Evolutionary conservation across 2,329 filamentous ascomycete species (phyloP).

Genomic region (Ceratocystis huliohia): DNA sequence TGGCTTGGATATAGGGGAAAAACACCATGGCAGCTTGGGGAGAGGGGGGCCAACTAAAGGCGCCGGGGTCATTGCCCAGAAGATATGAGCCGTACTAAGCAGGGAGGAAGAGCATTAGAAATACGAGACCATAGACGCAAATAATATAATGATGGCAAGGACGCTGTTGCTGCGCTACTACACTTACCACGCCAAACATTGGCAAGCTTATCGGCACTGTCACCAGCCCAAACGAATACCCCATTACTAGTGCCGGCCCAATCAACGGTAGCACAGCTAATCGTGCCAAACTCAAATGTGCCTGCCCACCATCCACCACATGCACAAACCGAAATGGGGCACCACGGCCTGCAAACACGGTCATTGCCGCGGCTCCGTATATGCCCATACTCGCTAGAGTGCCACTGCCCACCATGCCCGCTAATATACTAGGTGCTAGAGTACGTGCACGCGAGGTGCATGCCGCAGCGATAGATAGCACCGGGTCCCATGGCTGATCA

Average conservation of each 20-base stretch:
- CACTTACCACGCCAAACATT: conserved; percentile 22
- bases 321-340: conserved; percentile 34
- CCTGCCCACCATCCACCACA: conserved; percentile 23
- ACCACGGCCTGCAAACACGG: conserved; percentile 40
- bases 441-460: conserved; percentile 44
- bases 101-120: conserved; percentile 29
- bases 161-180: too few species aligned
- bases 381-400: conserved; percentile 40
- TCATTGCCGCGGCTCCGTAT: conserved; percentile 41
- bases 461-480: conserved; percentile 54
- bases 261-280: conserved; percentile 33
- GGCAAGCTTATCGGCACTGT: conserved; percentile 32
- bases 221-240: conserved; percentile 34
- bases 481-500: conserved; percentile 57
- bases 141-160: background rate
- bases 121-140: background rate
- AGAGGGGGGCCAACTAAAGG: conserved; percentile 42
- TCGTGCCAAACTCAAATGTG: conserved; percentile 21
- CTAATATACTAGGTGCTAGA: conserved; percentile 49
- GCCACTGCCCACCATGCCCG: conserved; percentile 34
- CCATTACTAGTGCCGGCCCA: conserved; percentile 35
- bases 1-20: conserved; percentile 35
- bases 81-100: conserved; percentile 37
- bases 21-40: conserved; percentile 38
- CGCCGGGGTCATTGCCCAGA: conserved; percentile 34